Percentiles rank a stretch among this genome's conserved stretches.
These are phyloP conservation scores for Ramalina peruviana DNA, from an alignment of 495 filamentous ascomycete genomes.

Conservation along the genomic window DNA sequence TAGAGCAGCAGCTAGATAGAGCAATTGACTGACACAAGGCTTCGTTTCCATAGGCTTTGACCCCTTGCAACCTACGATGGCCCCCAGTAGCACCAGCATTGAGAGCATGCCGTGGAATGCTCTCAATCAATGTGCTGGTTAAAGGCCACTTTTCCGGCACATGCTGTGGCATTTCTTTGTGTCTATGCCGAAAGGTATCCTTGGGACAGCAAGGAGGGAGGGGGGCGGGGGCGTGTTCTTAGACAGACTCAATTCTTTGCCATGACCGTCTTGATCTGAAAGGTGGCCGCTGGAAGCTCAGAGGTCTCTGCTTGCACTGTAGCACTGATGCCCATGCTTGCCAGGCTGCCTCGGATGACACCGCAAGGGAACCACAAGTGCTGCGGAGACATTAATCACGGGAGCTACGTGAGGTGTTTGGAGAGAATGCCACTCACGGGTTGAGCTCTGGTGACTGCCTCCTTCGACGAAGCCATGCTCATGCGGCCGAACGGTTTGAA, in stretches of 20 bases:
- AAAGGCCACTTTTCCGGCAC: too few species aligned
- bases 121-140: background rate
- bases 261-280: constrained; percentile 83
- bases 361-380: constrained; percentile 89
- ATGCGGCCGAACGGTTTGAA: constrained; percentile 83
- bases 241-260: constrained; percentile 25
- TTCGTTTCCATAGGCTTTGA: constrained; percentile 10
- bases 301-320: constrained; percentile 78
- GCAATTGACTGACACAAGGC: constrained; percentile 7
- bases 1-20: constrained; percentile 3
- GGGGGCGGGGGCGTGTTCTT: background rate
- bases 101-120: too few species aligned
- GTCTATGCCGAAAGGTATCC: too few species aligned
- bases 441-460: constrained; percentile 60
- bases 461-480: constrained; percentile 60
- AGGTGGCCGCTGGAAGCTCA: constrained; percentile 77
- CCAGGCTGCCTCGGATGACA: constrained; percentile 74
- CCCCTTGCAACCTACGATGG: too few species aligned
- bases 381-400: background rate
- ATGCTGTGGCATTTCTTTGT: too few species aligned
- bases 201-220: background rate
- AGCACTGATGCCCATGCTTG: constrained; percentile 79
- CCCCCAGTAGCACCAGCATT: too few species aligned
- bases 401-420: background rate
- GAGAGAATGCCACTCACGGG: constrained; percentile 43